Base-by-base conservation (phyloP, 2,329 filamentous ascomycete species). In the Aspergillus ruber region DNA sequence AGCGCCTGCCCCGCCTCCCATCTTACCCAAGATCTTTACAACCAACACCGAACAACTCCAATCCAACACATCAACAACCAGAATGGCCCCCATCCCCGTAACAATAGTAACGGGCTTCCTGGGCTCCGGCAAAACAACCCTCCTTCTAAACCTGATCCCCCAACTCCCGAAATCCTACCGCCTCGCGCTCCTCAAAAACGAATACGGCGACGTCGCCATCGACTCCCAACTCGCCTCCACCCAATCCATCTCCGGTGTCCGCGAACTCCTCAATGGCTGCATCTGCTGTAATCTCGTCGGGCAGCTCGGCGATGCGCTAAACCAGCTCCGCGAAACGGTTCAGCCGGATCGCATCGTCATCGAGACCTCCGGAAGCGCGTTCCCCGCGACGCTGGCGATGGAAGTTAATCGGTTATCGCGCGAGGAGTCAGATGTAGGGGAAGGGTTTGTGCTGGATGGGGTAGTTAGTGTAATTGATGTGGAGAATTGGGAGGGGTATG, bases 261-360 rank as follows among this genome's bases (percentile, higher is more conserved):
- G 87, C 59, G 93, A 98, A 70, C 79, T 98, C 1, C 84, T 98
- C 46, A 95, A 95, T 67, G 93, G 91, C 56, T 97, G 93, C 73
- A 97, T 98, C 70, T 98, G 93, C 80, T 98, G 93, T 75, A 97
- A 97, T 66, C 85, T 97, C 21, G 91, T 98, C 51, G 93, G 93
- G 13, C 88, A 95, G 68, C 82, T 98, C 6, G 81, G 82, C 50
- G 83, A 86, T 42, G 90, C 91, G 1, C 82, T 98, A 15, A 72
- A 79, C 39, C 84, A 93, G 62, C 82, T 98, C 36, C 79, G 80
- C 44, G 68, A 73, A 21, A 71, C 78, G 33, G 71, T 78, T 5
- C 53, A 56, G 0, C 91, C 90, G 0, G 87, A 96, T 64, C 81
- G 93, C 47, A 93, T 98, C 68, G 82, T 98, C 45, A 84, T 98